A percentile compares a stretch with the other conserved stretches of the same genome.
phyloP scores from a whole-genome alignment of 2,329 filamentous ascomycete genomes.

The Fusarium setosum region DNA sequence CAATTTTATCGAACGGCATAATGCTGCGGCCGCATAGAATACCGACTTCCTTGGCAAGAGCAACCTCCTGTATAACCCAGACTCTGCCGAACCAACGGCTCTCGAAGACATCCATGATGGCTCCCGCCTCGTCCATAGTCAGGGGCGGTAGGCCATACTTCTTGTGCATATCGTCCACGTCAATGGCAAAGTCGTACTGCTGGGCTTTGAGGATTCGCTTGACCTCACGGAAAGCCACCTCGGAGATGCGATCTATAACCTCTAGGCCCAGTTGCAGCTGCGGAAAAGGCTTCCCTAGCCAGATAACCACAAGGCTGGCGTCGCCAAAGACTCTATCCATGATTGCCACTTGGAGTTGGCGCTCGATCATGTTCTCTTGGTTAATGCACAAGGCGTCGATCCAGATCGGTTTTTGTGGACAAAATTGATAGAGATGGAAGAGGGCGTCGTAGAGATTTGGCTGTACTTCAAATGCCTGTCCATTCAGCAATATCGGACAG shows the following conservation, averaged over 20 bases:
- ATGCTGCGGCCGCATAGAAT: background rate
- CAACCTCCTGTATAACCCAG: background rate
- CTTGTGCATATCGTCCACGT: background rate
- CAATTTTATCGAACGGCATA: background rate
- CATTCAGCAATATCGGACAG: background rate
- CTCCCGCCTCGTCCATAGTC: background rate
- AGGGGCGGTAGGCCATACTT: background rate
- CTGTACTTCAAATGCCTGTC: background rate
- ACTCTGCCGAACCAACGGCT: background rate
- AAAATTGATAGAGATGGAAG: background rate
- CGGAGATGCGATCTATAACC: background rate
- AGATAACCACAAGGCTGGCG: background rate
- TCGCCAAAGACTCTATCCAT: background rate
- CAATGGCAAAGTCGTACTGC: background rate
- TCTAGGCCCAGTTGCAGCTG: background rate
- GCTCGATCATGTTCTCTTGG: background rate
- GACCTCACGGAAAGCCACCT: background rate
- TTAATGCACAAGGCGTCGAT: conserved; percentile 1
- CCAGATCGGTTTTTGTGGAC: background rate
- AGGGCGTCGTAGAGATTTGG: background rate
- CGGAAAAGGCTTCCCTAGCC: background rate
- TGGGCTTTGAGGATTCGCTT: background rate
- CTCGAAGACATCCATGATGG: background rate
- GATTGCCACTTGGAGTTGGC: background rate
- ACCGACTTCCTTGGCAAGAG: background rate